These are phyloP conservation scores for Polyporus tsugae DNA, from an alignment of 1,284 basidiomycete genomes.

Conservation along the genomic window DNA sequence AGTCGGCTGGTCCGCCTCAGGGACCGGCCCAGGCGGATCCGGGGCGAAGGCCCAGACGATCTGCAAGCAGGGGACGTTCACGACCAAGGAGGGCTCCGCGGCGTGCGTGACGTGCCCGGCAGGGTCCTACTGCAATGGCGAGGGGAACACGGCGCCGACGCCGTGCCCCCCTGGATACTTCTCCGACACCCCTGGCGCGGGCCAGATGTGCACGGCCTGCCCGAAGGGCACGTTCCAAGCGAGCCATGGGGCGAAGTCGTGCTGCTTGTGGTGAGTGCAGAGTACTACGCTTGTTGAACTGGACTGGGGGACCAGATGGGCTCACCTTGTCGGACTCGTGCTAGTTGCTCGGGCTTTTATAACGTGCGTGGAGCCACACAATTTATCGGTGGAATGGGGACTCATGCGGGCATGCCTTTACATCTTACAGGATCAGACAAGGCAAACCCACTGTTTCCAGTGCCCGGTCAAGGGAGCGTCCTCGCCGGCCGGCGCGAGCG, in stretches of 20 bases:
- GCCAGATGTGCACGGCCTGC: slow-evolving; percentile 36
- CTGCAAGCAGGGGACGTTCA: slow-evolving; percentile 29
- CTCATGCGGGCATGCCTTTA: background rate
- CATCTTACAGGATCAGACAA: slow-evolving; percentile 14
- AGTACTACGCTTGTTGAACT: background rate
- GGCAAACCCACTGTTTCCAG: slow-evolving; percentile 35
- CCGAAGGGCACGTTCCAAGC: slow-evolving; percentile 35
- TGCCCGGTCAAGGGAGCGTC: slow-evolving; percentile 34
- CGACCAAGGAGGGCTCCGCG: slow-evolving; percentile 21
- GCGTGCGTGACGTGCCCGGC: slow-evolving; percentile 27
- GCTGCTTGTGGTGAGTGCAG: slow-evolving; percentile 33
- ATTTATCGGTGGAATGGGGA: background rate
- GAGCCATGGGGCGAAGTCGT: slow-evolving; percentile 33
- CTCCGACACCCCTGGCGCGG: slow-evolving; percentile 24
- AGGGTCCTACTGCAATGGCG: slow-evolving; percentile 32
- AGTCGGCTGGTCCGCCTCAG: slow-evolving; percentile 27
- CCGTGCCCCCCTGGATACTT: slow-evolving; percentile 29
- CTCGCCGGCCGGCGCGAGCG: slow-evolving; percentile 32
- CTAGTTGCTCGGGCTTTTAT: slow-evolving; percentile 38
- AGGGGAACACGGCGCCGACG: slow-evolving; percentile 20
- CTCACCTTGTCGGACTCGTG: background rate
- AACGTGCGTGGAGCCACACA: slow-evolving; percentile 13
- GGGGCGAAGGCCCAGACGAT: slow-evolving; percentile 25
- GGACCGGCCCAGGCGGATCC: slow-evolving; percentile 9
- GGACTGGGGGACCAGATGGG: too few relatives aligned